Evolutionary conservation across 148 eudicot genomes (phyloP).

Genomic region (Nepenthes mirabilis): DNA sequence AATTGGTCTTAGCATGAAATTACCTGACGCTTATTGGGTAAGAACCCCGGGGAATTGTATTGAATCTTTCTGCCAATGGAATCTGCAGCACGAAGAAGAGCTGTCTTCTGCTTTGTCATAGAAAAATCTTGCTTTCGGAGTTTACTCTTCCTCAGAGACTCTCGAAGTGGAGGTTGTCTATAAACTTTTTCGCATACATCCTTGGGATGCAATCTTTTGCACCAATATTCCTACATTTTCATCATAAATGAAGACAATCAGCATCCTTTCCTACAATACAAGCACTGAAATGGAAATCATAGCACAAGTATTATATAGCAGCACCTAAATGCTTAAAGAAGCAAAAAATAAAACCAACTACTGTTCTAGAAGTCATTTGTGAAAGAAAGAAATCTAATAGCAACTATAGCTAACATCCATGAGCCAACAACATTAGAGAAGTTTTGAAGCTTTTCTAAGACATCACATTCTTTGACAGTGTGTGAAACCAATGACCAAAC

Average conservation of each 20-base stretch:
- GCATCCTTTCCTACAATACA: background rate
- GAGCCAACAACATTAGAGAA: no score
- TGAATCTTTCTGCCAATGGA: constrained; percentile 76
- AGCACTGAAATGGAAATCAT: background rate
- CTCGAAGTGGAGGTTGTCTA: constrained; percentile 86
- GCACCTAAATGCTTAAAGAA: background rate
- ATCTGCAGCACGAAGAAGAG: constrained; percentile 80
- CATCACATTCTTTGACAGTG: no score
- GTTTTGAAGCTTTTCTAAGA: no score
- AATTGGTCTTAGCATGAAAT: constrained; percentile 7
- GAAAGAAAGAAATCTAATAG: no score
- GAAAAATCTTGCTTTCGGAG: constrained; percentile 75
- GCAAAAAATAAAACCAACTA: no score
- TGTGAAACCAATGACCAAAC: no score
- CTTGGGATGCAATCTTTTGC: constrained; percentile 96
- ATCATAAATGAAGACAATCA: constrained; percentile 6
- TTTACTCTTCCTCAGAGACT: constrained; percentile 73
- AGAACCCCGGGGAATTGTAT: constrained; percentile 78
- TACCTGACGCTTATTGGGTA: constrained; percentile 92
- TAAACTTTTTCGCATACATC: constrained; percentile 96
- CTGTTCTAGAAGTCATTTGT: no score
- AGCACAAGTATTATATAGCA: background rate
- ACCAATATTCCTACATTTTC: constrained; percentile 84
- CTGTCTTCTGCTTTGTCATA: constrained; percentile 70
- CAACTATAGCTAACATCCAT: no score